Evolutionary conservation across 1,284 basidiomycete species (phyloP), one percentile per base, ranked within the genome.

Genomic region (Boletus mariae): DNA sequence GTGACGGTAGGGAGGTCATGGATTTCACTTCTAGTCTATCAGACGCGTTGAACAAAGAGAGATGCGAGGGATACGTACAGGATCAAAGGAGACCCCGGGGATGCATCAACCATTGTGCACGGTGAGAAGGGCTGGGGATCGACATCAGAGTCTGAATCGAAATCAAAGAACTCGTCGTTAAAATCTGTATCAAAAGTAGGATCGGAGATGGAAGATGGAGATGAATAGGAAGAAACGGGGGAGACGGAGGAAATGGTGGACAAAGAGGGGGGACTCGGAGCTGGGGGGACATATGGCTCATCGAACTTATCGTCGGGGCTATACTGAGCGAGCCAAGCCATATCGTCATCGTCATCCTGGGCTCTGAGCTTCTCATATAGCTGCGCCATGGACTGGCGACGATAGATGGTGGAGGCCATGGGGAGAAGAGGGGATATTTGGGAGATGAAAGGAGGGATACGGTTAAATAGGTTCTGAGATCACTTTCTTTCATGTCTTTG

Each of bases 401-500:
- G 66, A 47, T 69, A 71, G 44, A 71, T n/a, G 44, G 65, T 47
- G 23, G 66, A 65, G 37, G 69, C 20, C 66, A 68, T 68, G 56
- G 53, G 35, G 48, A 51, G 38, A 55, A 35, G 51, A 34, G 45
- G 40, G 45, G 47, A 40, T 48, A 54, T 52, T 56, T 42, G 29
- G 55, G 55, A 51, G 51, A 58, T 56, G 52, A 62, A 67, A 56
- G 51, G 54, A 29, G 38, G n/a, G 51, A 10, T 47, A 56, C 34
- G 45, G 56, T 63, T 68, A 70, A 68, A 68, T 68, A 68, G 65
- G 40, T 54, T 57, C 49, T 51, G 54, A 51, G 43, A 63, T 69
- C 56, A 59, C 56, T 57, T 68, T 69, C 66, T 71, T 68, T 71
- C 66, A 71, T 68, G 66, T 66, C 67, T 71, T 64, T 69, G 59